A percentile compares a stretch with the other conserved stretches of the same genome.
These are phyloP conservation scores for Boletus sensibilis DNA, from an alignment of 768 basidiomycete genomes.

Conservation along the genomic window DNA sequence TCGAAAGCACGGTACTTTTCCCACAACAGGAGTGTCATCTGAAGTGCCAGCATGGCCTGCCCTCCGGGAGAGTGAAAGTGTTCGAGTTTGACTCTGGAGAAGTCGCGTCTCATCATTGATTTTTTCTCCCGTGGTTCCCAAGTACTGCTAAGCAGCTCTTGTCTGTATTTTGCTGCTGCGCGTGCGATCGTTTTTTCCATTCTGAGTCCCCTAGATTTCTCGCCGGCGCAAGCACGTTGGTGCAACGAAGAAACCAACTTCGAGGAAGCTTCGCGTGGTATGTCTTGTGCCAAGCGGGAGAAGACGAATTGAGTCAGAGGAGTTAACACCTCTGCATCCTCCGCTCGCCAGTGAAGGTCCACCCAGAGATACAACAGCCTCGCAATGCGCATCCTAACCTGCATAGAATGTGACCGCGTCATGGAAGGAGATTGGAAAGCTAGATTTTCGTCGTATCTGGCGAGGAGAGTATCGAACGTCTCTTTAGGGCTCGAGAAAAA, in stretches of 20 bases:
- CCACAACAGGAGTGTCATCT: conserved; percentile 42
- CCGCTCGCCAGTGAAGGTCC: conserved; percentile 60
- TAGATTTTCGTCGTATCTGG: conserved; percentile 46
- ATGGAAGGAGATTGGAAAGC: conserved; percentile 27
- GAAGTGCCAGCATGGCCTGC: conserved; percentile 44
- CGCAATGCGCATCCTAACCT: conserved; percentile 57
- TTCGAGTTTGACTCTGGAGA: conserved; percentile 30
- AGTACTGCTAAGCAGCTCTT: conserved; percentile 17
- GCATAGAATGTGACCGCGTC: conserved; percentile 42
- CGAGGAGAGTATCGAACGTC: conserved; percentile 43
- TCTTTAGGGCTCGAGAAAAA: conserved; percentile 55
- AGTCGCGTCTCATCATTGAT: conserved; percentile 30
- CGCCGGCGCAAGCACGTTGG: conserved; percentile 22
- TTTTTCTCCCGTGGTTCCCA: conserved; percentile 30
- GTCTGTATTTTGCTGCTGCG: conserved; percentile 20
- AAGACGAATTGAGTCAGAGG: conserved; percentile 34
- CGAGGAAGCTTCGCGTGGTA: conserved; percentile 30
- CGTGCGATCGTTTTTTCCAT: conserved; percentile 25
- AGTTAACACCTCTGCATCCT: conserved; percentile 43
- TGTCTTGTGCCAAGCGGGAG: conserved; percentile 26
- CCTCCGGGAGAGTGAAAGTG: conserved; percentile 39
- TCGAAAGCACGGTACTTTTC: conserved; percentile 40
- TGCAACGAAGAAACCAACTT: conserved; percentile 33
- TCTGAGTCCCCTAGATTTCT: conserved; percentile 26
- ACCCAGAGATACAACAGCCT: conserved; percentile 69